Percentiles rank a stretch among this genome's conserved stretches.
These are phyloP conservation scores for Stachybotrys chlorohalonatus DNA, from an alignment of 2,329 filamentous ascomycete genomes.

Conservation along the genomic window DNA sequence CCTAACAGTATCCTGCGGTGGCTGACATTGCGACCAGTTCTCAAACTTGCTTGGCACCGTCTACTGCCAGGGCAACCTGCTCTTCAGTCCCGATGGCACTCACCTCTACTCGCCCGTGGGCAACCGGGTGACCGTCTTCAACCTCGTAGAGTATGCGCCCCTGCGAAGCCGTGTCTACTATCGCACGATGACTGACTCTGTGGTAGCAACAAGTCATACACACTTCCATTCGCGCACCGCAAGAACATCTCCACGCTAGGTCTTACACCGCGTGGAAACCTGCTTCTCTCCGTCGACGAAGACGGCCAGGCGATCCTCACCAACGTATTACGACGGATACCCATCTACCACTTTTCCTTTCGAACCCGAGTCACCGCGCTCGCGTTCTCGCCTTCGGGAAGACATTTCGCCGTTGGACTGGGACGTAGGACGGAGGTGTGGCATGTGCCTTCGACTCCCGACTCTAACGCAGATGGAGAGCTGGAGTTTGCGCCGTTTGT, in stretches of 20 bases:
- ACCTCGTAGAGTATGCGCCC: slow-evolving; percentile 73
- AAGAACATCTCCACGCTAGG: slow-evolving; percentile 86
- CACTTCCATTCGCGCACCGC: slow-evolving; percentile 83
- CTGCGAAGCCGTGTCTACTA: no score
- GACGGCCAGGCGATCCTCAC: slow-evolving; percentile 90
- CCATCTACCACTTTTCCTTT: slow-evolving; percentile 95
- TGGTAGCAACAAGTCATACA: slow-evolving; percentile 73
- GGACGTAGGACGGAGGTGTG: slow-evolving; percentile 88
- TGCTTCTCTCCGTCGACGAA: slow-evolving; percentile 88
- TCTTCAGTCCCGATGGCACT: slow-evolving; percentile 94
- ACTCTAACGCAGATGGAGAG: slow-evolving; percentile 67
- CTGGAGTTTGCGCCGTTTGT: slow-evolving; percentile 95
- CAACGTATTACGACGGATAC: slow-evolving; percentile 76
- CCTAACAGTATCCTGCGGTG: background rate
- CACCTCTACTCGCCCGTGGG: slow-evolving; percentile 93
- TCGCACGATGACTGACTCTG: background rate
- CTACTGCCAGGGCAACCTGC: slow-evolving; percentile 93
- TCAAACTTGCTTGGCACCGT: slow-evolving; percentile 97
- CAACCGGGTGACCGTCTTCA: slow-evolving; percentile 92
- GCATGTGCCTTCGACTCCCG: slow-evolving; percentile 88
- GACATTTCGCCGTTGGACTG: slow-evolving; percentile 81
- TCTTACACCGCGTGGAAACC: slow-evolving; percentile 81
- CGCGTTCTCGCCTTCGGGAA: slow-evolving; percentile 82
- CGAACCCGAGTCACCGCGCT: slow-evolving; percentile 73
- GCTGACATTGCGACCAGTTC: slow-evolving; percentile 50